Conservation (phyloP, 2,329 filamentous ascomycete genomes). For the Botryosphaeria dothidea region DNA sequence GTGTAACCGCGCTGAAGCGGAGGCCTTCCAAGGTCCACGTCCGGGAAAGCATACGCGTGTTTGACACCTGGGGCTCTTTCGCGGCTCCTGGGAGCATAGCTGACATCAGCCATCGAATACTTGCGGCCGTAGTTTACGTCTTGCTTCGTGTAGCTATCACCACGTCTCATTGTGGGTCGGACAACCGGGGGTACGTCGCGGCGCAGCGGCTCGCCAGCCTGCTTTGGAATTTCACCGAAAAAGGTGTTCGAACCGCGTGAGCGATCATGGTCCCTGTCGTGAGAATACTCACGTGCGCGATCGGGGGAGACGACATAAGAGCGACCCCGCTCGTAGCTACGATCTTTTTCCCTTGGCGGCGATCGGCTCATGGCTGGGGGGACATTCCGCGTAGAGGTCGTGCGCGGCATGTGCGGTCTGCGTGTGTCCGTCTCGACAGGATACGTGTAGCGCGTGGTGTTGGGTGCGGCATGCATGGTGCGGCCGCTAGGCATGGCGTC, state of each 20-base stretch:
- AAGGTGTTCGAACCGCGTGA: slow-evolving; percentile 27
- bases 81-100: slow-evolving; percentile 20
- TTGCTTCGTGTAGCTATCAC: slow-evolving; percentile 33
- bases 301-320: slow-evolving; percentile 11
- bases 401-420: neutral
- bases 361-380: neutral
- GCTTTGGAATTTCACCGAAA: slow-evolving; percentile 28
- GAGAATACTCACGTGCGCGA: neutral
- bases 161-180: slow-evolving; percentile 1
- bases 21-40: neutral
- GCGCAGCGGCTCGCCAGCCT: slow-evolving; percentile 26
- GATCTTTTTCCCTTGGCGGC: neutral
- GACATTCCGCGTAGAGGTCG: neutral
- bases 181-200: slow-evolving; percentile 27
- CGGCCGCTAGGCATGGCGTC: slow-evolving; percentile 3
- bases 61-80: neutral
- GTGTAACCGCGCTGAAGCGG: neutral
- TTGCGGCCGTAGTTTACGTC: slow-evolving; percentile 33
- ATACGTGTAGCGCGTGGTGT: neutral
- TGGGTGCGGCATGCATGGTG: neutral
- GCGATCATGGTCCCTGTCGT: slow-evolving; percentile 20
- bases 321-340: neutral
- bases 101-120: slow-evolving; percentile 40
- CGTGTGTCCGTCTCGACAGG: neutral
- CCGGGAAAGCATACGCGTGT: neutral